Evolutionary conservation across 1,284 basidiomycete species (phyloP), one percentile per base, ranked within the genome.

Genomic region (Trichosporon faecale): DNA sequence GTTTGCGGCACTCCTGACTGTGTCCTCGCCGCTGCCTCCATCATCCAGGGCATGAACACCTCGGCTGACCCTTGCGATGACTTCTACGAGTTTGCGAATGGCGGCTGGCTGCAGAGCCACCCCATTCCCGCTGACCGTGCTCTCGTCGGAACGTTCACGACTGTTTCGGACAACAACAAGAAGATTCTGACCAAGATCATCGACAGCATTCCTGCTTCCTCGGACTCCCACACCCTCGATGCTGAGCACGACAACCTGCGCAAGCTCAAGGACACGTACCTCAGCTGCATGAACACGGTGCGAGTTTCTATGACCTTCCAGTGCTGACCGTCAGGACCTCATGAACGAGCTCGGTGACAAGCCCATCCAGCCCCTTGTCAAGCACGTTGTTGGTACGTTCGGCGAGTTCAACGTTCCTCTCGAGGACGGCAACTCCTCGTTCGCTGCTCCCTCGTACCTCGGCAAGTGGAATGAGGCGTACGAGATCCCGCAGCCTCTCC

Each of bases 31-130:
- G 90, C 96, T 3, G 91, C 93, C 2, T 88, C 89, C 0, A 91
- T 99, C 70, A 85, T 98, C 29, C 88, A 89, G 27, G 89, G 89
- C 2, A 85, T 99, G 64, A 95, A 99, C 81, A 87, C 88, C 14
- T 86, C 89, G 3, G 87, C 91, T 74, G 93, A 98, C 81, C 96
- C 96, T 0, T 99, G 96, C 84, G 92, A 98, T 75, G 91, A 95
- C 83, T 98, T 98, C 81, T 98, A 96, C 81, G 88, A 91, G 73
- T 99, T 91, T 83, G 89, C 93, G 18, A 81, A 84, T 76, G 92
- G 92, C 25, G 93, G 93, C 27, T 98, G 94, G 94, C 85, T 91
- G 29, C 88, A 88, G 65, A 84, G 86, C 0, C 89, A 95, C 79
- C 91, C 91, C 27, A 87, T 98, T 65, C 94, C 95, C 2, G 89